Evolutionary conservation across 2,329 filamentous ascomycete genomes (phyloP).

Genomic region (Arthrobotrys pseudoclavata): DNA sequence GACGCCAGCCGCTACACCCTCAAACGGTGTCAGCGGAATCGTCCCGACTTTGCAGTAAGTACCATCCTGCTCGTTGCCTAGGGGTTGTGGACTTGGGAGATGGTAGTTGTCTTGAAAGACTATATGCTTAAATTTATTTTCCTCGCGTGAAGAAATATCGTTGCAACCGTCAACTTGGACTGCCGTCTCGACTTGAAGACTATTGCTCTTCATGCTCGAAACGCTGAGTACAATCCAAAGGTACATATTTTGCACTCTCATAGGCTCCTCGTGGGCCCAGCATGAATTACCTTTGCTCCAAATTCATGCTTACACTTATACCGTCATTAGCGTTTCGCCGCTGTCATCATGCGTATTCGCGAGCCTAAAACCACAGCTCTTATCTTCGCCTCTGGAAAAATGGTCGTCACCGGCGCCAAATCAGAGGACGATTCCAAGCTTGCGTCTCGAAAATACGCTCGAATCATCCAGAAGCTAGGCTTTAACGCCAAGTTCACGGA

Average conservation of each 20-base stretch:
- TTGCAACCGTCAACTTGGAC: conserved; percentile 97
- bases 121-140: conserved; percentile 69
- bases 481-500: conserved; percentile 99
- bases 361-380: conserved; percentile 98
- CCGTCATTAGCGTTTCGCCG: conserved; percentile 85
- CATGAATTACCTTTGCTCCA: conserved; percentile 61
- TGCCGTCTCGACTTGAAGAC: conserved; percentile 98
- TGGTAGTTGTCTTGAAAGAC: conserved; percentile 63
- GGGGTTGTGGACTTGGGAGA: conserved; percentile 63
- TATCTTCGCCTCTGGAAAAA: conserved; percentile 98
- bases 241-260: conserved; percentile 72
- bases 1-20: conserved; percentile 92
- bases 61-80: conserved; percentile 61
- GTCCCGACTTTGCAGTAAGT: conserved; percentile 97
- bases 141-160: conserved; percentile 85
- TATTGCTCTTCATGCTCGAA: conserved; percentile 96
- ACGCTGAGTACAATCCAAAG: conserved; percentile 99
- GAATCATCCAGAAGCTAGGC: conserved; percentile 99
- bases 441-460: conserved; percentile 95
- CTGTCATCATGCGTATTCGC: conserved; percentile 99
- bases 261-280: conserved; percentile 61
- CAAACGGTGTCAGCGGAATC: conserved; percentile 85
- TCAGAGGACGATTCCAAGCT: conserved; percentile 98
- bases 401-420: conserved; percentile 98
- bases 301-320: conserved; percentile 64